Evolutionary conservation across 371 early-diverging fungal genomes (phyloP).

Genomic region (Mucor saturninus): DNA sequence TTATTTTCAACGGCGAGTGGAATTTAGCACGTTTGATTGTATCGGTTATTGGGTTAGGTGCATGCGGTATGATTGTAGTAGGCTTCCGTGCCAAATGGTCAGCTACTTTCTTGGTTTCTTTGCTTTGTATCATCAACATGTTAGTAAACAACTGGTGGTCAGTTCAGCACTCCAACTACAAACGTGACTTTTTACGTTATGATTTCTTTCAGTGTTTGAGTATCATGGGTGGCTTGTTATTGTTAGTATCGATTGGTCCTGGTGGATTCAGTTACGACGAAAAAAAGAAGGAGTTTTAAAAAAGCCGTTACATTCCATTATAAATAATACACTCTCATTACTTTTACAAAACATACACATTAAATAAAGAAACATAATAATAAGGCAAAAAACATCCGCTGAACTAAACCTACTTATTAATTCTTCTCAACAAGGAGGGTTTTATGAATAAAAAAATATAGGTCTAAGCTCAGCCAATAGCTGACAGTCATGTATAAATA

Average conservation of each 20-base stretch:
- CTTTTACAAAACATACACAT: not conserved
- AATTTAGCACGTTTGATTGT: constrained; percentile 66
- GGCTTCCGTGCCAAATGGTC: constrained; percentile 96
- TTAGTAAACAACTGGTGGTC: constrained; percentile 96
- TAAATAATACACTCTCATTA: not conserved
- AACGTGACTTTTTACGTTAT: constrained; percentile 91
- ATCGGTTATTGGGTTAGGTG: constrained; percentile 72
- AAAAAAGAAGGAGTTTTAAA: constrained; percentile 76
- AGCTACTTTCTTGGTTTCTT: constrained; percentile 86
- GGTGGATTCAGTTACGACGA: constrained; percentile 92
- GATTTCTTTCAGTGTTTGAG: constrained; percentile 98
- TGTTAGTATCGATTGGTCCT: constrained; percentile 90
- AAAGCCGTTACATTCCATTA: not conserved
- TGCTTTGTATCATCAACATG: constrained; percentile 86
- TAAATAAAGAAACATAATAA: not conserved
- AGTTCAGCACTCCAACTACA: constrained; percentile 69
- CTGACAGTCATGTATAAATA: too few relatives aligned
- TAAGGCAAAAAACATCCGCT: not conserved
- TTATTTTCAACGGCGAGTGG: constrained; percentile 84
- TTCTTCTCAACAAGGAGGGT: too few relatives aligned
- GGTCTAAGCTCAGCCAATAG: too few relatives aligned
- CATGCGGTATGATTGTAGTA: constrained; percentile 90
- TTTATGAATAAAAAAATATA: too few relatives aligned
- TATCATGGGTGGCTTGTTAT: constrained; percentile 90
- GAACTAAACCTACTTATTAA: too few relatives aligned